Conservation (phyloP, 352 stramenopile species). For the Peronospora destructor region DNA sequence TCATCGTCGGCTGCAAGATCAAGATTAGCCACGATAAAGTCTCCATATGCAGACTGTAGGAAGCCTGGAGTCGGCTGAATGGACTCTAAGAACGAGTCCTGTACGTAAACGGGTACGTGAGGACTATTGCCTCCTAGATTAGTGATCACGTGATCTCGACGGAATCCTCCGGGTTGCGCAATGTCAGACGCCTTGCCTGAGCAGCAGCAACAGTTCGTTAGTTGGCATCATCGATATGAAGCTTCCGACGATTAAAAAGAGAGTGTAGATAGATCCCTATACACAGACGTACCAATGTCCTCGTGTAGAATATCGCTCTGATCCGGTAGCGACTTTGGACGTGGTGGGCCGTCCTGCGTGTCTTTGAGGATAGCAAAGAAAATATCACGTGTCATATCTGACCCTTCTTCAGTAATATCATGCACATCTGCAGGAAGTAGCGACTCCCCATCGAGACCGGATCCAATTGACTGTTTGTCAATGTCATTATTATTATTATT, state of each 20-base stretch:
- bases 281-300: slow-evolving; percentile 32
- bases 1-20: slow-evolving; percentile 40
- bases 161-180: slow-evolving; percentile 44
- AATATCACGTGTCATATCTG: slow-evolving; percentile 63
- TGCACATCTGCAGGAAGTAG: slow-evolving; percentile 38
- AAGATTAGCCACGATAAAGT: slow-evolving; percentile 51
- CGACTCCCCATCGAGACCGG: slow-evolving; percentile 14
- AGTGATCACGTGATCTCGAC: slow-evolving; percentile 46
- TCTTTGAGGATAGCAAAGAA: slow-evolving; percentile 59
- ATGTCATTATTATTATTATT: no score
- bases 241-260: no score
- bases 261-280: background rate
- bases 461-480: background rate
- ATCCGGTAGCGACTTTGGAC: slow-evolving; percentile 42
- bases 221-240: background rate
- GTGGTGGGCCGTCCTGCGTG: slow-evolving; percentile 33
- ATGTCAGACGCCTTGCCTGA: slow-evolving; percentile 51
- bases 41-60: slow-evolving; percentile 43
- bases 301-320: slow-evolving; percentile 52
- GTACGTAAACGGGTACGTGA: slow-evolving; percentile 31
- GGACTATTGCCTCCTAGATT: slow-evolving; percentile 29
- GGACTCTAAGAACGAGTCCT: slow-evolving; percentile 47
- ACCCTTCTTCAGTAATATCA: slow-evolving; percentile 49
- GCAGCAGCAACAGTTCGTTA: background rate
- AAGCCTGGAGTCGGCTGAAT: slow-evolving; percentile 33